A percentile compares a stretch with the other conserved stretches of the same genome.
Evolutionary conservation across 1,139 yeast genomes (phyloP).

Genomic region (Nematodospora anomalae): DNA sequence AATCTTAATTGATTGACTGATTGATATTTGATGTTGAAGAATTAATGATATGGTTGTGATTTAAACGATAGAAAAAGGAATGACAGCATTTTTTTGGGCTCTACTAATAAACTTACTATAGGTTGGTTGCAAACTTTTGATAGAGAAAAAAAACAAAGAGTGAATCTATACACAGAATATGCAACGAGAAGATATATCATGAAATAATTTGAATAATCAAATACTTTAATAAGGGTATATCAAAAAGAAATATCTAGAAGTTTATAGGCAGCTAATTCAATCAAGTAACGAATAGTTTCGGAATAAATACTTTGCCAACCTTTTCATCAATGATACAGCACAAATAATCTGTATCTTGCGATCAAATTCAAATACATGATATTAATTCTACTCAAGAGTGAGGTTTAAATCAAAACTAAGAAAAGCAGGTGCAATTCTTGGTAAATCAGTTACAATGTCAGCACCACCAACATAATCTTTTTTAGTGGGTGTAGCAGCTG

Average conservation of each 20-base stretch:
- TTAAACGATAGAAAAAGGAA: neutral
- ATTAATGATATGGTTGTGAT: neutral
- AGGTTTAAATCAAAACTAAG: neutral
- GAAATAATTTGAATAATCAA: no score
- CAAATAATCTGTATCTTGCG: no score
- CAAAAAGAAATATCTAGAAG: no score
- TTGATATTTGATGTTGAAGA: neutral
- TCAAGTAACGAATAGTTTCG: no score
- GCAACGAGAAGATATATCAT: no score
- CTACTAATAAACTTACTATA: neutral
- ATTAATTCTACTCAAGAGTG: neutral
- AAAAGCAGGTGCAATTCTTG: neutral
- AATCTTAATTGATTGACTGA: neutral
- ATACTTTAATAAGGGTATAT: no score
- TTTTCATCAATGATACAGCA: no score
- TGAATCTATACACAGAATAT: no score
- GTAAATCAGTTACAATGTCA: slow-evolving; percentile 1
- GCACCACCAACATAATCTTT: neutral
- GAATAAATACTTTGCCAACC: no score
- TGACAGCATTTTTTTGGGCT: slow-evolving; percentile 1
- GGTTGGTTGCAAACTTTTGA: slow-evolving; percentile 9
- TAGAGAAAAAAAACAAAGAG: neutral
- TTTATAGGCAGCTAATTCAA: no score
- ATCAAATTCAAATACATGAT: no score
- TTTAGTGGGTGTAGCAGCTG: neutral